A percentile compares a stretch with the other conserved stretches of the same genome.
Evolutionary conservation across 1,284 basidiomycete genomes (phyloP).

Genomic region (Heterobasidion parviporum): DNA sequence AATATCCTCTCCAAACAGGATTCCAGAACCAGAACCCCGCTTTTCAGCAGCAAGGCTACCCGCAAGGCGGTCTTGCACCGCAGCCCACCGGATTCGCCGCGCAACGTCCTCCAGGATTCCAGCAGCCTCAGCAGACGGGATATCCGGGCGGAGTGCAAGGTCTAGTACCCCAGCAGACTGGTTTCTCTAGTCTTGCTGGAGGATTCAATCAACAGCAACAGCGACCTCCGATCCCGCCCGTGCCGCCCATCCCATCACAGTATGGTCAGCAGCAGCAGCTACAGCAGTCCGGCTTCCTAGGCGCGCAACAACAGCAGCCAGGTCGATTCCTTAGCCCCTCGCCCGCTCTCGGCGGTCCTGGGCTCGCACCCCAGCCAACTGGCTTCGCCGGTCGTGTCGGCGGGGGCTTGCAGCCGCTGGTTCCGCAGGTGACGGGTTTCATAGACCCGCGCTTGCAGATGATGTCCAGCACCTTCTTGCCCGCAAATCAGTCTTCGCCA

Average conservation of each 20-base stretch:
- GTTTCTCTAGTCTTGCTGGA: constrained; percentile 32
- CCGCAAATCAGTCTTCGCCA: constrained; percentile 55
- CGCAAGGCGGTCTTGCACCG: constrained; percentile 26
- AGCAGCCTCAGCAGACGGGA: constrained; percentile 39
- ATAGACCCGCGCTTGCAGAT: constrained; percentile 77
- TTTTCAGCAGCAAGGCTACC: constrained; percentile 33
- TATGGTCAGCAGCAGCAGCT: constrained; percentile 41
- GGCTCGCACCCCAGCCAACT: constrained; percentile 46
- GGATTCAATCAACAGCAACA: constrained; percentile 41
- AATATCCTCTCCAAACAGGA: constrained; percentile 54
- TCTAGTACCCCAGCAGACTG: constrained; percentile 43
- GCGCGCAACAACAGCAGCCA: constrained; percentile 28
- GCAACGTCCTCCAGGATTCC: constrained; percentile 25
- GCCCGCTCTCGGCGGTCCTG: constrained; percentile 27
- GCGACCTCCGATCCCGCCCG: constrained; percentile 47
- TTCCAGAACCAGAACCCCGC: constrained; percentile 32
- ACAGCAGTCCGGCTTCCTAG: constrained; percentile 7
- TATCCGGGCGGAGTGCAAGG: constrained; percentile 27
- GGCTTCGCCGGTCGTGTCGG: constrained; percentile 42
- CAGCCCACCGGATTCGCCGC: constrained; percentile 32
- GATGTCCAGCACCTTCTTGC: constrained; percentile 86
- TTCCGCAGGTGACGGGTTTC: constrained; percentile 77
- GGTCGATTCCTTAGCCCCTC: constrained; percentile 43
- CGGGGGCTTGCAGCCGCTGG: constrained; percentile 35
- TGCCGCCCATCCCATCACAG: constrained; percentile 52